Conservation (phyloP, 2,329 filamentous ascomycete genomes). For the Sporothrix protearum region DNA sequence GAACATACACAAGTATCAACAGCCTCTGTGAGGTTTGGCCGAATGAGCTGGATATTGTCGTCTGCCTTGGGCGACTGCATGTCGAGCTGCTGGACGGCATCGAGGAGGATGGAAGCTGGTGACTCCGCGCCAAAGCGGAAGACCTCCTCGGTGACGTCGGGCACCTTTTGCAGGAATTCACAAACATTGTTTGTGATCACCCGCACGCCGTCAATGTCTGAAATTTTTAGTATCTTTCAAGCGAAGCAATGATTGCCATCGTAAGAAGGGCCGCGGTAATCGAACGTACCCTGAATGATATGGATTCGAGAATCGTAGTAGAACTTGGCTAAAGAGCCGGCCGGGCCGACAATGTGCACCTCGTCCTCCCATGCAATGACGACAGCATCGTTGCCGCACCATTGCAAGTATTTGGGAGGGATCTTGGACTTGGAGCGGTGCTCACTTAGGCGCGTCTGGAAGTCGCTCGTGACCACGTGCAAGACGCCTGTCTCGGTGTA, state of each 20-base stretch:
- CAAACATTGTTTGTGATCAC: slow-evolving; percentile 91
- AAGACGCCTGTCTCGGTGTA: slow-evolving; percentile 82
- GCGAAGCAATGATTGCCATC: not conserved
- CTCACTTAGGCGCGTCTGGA: slow-evolving; percentile 86
- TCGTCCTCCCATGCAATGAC: slow-evolving; percentile 97
- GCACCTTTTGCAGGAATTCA: slow-evolving; percentile 94
- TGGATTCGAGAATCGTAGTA: slow-evolving; percentile 92
- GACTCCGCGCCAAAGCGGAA: slow-evolving; percentile 86
- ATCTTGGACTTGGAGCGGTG: slow-evolving; percentile 86
- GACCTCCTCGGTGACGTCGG: slow-evolving; percentile 79
- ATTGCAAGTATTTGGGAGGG: slow-evolving; percentile 80
- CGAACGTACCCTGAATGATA: slow-evolving; percentile 69
- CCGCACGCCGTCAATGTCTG: slow-evolving; percentile 77
- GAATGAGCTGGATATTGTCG: slow-evolving; percentile 93
- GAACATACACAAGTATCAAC: slow-evolving; percentile 72
- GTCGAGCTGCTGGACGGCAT: slow-evolving; percentile 87
- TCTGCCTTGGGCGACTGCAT: slow-evolving; percentile 94
- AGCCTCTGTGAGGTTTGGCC: slow-evolving; percentile 80
- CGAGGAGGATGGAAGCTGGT: slow-evolving; percentile 84
- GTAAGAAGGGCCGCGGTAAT: not conserved
- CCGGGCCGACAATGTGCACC: slow-evolving; percentile 86
- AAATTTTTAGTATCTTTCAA: not conserved
- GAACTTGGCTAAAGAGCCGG: slow-evolving; percentile 69
- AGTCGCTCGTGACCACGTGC: slow-evolving; percentile 93
- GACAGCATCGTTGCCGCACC: slow-evolving; percentile 94